Percentiles rank a stretch among this genome's conserved stretches.
Conservation (phyloP, 352 stramenopile genomes). For the Globisporangium takayamanum region DNA sequence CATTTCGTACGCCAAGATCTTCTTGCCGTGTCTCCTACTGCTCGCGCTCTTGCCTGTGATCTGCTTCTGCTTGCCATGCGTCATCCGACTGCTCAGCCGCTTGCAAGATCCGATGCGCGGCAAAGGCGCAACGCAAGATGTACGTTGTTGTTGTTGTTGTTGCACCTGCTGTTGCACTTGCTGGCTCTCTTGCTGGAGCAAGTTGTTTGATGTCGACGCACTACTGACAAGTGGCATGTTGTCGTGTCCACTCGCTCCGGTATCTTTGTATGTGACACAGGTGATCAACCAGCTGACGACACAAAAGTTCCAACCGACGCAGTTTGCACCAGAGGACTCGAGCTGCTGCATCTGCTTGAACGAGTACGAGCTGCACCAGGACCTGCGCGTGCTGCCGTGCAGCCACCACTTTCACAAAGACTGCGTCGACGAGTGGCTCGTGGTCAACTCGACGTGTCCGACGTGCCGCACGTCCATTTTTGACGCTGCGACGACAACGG, state of each 20-base stretch:
- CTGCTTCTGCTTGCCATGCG: constrained; percentile 91
- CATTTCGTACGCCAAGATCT: constrained; percentile 92
- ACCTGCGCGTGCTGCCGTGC: constrained; percentile 92
- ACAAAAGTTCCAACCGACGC: constrained; percentile 46
- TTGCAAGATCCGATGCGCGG: constrained; percentile 84
- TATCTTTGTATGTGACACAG: constrained; percentile 20
- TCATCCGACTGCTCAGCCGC: constrained; percentile 88
- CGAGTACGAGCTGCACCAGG: constrained; percentile 84
- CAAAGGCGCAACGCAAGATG: constrained; percentile 81
- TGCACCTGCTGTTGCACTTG: background rate
- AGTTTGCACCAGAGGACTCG: constrained; percentile 75
- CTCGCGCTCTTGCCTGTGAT: constrained; percentile 87
- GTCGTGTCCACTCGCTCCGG: constrained; percentile 2
- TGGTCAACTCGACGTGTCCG: constrained; percentile 84
- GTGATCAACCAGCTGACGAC: constrained; percentile 61
- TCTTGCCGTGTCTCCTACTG: constrained; percentile 87
- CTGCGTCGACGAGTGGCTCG: constrained; percentile 87
- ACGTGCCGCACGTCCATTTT: constrained; percentile 86
- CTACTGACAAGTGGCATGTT: background rate
- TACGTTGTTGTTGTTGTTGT: constrained; percentile 12
- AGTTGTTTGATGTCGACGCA: too few species aligned
- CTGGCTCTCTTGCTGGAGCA: background rate
- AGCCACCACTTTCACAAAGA: constrained; percentile 93
- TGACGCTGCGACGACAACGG: constrained; percentile 12
- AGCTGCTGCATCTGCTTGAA: constrained; percentile 91